Evolutionary conservation across 2,329 filamentous ascomycete species (phyloP).

Genomic region (Aspergillus floridensis): DNA sequence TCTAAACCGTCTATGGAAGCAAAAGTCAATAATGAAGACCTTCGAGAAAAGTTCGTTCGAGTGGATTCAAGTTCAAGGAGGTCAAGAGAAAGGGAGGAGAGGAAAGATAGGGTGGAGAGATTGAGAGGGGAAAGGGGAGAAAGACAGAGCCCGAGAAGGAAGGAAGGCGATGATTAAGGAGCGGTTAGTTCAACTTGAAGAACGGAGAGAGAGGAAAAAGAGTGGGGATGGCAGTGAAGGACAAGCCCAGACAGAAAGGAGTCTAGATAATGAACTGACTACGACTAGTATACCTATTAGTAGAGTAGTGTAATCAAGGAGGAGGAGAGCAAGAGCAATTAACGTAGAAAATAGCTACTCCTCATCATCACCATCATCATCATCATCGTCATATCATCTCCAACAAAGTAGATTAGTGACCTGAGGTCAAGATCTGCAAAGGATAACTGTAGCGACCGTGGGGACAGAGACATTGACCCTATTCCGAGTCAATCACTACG

Average conservation of each 20-base stretch:
- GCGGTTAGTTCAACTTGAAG: slow-evolving; percentile 5
- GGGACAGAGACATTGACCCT: not conserved
- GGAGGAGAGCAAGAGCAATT: not conserved
- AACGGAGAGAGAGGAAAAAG: not conserved
- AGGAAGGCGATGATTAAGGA: slow-evolving; percentile 16
- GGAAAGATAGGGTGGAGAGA: slow-evolving; percentile 13
- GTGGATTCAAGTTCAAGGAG: slow-evolving; percentile 10
- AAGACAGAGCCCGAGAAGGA: not conserved
- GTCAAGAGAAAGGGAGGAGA: slow-evolving; percentile 7
- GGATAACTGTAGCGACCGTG: not conserved
- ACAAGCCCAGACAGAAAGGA: slow-evolving; percentile 4
- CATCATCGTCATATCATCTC: no score
- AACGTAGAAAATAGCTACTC: not conserved
- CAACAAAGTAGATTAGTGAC: no score
- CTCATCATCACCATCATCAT: not conserved
- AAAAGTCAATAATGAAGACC: slow-evolving; percentile 11
- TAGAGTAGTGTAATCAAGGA: not conserved
- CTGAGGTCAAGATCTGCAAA: not conserved
- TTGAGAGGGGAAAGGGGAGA: slow-evolving; percentile 18
- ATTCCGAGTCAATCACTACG: not conserved
- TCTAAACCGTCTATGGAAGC: slow-evolving; percentile 5
- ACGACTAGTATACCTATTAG: not conserved
- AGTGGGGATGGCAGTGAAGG: slow-evolving; percentile 12
- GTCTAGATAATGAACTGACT: not conserved
- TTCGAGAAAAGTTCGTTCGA: slow-evolving; percentile 11